Evolutionary conservation across 305 asterid genomes (phyloP).

Genomic region (Lippia alba): DNA sequence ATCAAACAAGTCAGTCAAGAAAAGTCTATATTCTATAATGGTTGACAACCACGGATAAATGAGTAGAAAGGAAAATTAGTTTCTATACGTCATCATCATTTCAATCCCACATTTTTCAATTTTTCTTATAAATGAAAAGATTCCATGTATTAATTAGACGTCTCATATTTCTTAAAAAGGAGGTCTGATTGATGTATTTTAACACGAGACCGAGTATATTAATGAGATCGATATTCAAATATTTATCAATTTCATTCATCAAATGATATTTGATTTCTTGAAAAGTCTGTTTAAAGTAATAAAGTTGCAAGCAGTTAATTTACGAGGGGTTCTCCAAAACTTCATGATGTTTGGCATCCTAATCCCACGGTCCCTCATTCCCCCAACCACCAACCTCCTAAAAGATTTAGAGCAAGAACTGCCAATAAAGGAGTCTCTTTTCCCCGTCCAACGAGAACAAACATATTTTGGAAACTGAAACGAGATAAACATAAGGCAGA

Average conservation of each 20-base stretch:
- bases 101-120: no score
- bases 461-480: slow-evolving; percentile 8
- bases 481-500: slow-evolving; percentile 22
- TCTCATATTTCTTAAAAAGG: no score
- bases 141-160: no score
- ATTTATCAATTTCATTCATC: no score
- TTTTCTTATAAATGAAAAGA: no score
- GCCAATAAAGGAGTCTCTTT: slow-evolving; percentile 23
- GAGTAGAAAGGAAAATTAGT: neutral
- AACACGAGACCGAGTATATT: no score
- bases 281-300: no score
- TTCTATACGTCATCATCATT: no score
- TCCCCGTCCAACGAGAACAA: slow-evolving; percentile 6
- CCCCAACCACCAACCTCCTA: neutral
- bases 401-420: neutral
- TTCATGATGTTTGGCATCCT: neutral
- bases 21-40: slow-evolving; percentile 12
- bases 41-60: slow-evolving; percentile 12
- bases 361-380: neutral
- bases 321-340: slow-evolving; percentile 11
- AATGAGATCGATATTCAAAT: no score
- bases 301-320: slow-evolving; percentile 2
- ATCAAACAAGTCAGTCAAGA: slow-evolving; percentile 26
- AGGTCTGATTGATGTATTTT: no score
- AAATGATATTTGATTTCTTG: no score